Conservation (phyloP, 148 eudicot genomes). For the Silene conica region DNA sequence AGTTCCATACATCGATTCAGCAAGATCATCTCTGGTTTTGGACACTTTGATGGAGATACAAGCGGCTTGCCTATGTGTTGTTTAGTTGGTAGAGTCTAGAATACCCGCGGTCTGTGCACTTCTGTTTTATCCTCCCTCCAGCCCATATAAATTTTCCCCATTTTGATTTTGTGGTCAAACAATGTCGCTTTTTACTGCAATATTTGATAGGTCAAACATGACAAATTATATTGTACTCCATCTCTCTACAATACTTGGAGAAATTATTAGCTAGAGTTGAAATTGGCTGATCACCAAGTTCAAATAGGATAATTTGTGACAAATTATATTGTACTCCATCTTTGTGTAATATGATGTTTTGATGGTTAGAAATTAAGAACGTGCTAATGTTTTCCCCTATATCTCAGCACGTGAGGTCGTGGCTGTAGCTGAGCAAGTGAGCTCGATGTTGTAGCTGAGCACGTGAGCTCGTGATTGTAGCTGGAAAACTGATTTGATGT, state of each 20-base stretch:
- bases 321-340: too few species aligned
- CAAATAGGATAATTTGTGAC: neutral
- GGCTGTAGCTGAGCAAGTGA: neutral
- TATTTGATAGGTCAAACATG: too few species aligned
- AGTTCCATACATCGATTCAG: neutral
- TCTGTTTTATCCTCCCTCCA: neutral
- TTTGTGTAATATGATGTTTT: constrained; percentile 6
- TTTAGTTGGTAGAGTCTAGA: neutral
- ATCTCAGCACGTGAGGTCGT: constrained; percentile 50
- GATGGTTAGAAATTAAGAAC: neutral
- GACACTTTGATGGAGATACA: neutral
- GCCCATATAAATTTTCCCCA: neutral
- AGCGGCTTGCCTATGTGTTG: neutral
- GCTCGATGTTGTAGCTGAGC: constrained; percentile 41
- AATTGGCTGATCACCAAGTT: neutral
- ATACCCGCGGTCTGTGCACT: neutral
- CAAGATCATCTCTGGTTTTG: neutral
- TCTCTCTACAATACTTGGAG: neutral
- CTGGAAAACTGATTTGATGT: constrained; percentile 18
- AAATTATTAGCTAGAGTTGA: neutral
- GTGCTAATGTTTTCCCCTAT: constrained; percentile 37
- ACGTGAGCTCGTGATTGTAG: constrained; percentile 40
- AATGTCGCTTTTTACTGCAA: neutral
- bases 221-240: neutral
- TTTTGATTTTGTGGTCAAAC: neutral